Evolutionary conservation across 331 rosid genomes (phyloP), one percentile per base, ranked within the genome.

Genomic region (Prunus yedoensis): DNA sequence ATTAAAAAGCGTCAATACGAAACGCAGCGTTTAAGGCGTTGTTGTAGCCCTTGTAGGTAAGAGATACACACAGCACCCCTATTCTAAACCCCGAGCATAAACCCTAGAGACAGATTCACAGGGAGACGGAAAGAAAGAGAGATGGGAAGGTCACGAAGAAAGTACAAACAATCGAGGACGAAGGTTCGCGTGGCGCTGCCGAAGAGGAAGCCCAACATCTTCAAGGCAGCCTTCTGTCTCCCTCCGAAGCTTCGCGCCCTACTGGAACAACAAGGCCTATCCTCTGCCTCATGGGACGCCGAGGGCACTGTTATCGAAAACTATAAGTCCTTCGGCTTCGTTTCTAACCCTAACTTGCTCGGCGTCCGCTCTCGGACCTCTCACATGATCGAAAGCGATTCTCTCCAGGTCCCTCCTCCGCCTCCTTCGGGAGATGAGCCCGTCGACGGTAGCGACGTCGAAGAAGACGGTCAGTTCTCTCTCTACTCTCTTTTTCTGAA

Each of bases 101-200:
- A 27, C 28, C 28, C 28, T 27, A 27, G 28, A 27, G 28, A 27
- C 28, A 27, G 28, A 27, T 27, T 27, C 28, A 27, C 28, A 27
- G 28, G 2, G 28, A 27, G 28, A 27, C 28, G 1, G 28, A 27
- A 27, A 27, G 28, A 27, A 27, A 27, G 2, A 27, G 28, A 27
- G 28, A 27, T 27, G 28, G 28, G 28, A 27, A 27, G 28, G 5
- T 93, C 96, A 25, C 86, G 96, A 78, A 89, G 93, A 74, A 93
- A 93, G 81, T 87, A 84, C 77, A 86, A 90, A 90, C 79, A 51
- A 66, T 89, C 89, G 3, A 82, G 88, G 54, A 1, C 90, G 3
- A 93, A 93, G 83, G 98, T 93, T 7, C 87, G 79, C 10, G 95
- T 93, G 49, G 98, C 85, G 1, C 77, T 91, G 3, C 93, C 91